These are phyloP conservation scores for Colletotrichum musicola DNA, from an alignment of 2,329 filamentous ascomycete species.

Conservation along the genomic window DNA sequence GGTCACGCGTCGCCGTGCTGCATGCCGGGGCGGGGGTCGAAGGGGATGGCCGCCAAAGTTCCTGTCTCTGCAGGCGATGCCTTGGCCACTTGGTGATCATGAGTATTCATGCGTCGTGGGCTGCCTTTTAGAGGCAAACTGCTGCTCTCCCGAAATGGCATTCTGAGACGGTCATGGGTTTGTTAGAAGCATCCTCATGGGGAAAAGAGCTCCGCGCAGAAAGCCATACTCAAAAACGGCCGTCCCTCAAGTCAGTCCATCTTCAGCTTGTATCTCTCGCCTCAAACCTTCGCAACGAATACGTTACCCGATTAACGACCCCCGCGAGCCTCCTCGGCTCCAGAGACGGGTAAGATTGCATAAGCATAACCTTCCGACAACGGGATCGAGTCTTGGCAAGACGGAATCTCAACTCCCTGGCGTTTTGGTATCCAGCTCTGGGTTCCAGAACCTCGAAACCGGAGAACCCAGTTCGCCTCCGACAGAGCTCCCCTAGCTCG, in stretches of 20 bases:
- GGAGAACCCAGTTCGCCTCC: too few species aligned
- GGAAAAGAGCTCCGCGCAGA: too few species aligned
- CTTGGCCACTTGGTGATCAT: not conserved
- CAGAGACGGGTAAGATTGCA: constrained; percentile 24
- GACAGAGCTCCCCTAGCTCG: not conserved
- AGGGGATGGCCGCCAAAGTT: not conserved
- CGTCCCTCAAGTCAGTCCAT: too few species aligned
- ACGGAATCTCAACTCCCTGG: not conserved
- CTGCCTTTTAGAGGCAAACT: too few species aligned
- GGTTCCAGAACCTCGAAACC: not conserved
- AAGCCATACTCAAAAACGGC: too few species aligned
- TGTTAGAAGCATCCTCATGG: too few species aligned
- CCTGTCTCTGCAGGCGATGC: not conserved
- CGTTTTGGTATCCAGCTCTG: not conserved
- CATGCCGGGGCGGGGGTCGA: not conserved
- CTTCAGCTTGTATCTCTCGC: not conserved
- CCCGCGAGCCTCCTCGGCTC: not conserved
- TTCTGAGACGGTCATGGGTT: too few species aligned
- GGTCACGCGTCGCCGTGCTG: constrained; percentile 22
- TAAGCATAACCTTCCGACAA: constrained; percentile 2
- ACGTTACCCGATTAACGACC: not conserved
- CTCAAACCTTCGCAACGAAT: too few species aligned
- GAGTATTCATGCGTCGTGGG: too few species aligned
- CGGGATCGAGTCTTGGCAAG: constrained; percentile 8
- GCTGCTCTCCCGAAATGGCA: too few species aligned